Conservation (phyloP, 2,329 filamentous ascomycete genomes). For the Aspergillus quadrilineatus region DNA sequence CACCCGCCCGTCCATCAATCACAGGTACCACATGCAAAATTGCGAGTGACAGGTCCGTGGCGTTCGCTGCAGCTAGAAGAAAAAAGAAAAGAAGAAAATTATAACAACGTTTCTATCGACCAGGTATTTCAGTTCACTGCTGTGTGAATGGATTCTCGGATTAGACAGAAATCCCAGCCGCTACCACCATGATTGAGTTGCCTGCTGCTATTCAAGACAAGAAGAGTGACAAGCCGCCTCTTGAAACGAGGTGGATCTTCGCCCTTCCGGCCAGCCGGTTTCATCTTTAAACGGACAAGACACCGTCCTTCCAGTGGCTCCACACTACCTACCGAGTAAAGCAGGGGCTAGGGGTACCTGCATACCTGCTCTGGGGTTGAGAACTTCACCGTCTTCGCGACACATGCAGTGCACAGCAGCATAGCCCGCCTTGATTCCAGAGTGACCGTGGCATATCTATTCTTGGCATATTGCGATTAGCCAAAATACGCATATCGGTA, state of each 20-base stretch:
- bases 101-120: not conserved
- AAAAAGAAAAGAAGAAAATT: too few species aligned
- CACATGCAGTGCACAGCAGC: not conserved
- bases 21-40: not conserved
- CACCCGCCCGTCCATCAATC: not conserved
- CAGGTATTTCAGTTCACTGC: not conserved
- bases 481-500: too few species aligned
- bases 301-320: conserved; percentile 2
- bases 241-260: conserved; percentile 14
- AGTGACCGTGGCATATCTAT: not conserved
- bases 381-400: not conserved
- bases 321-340: not conserved
- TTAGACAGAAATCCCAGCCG: not conserved
- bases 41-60: not conserved
- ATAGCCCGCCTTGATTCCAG: not conserved
- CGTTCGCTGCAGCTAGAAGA: not conserved
- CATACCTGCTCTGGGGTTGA: not conserved
- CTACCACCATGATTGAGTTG: not conserved
- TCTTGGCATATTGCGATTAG: not conserved
- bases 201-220: not conserved
- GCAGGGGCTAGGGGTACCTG: not conserved
- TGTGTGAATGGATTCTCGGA: not conserved
- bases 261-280: conserved; percentile 22
- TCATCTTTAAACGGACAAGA: conserved; percentile 20
- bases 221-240: conserved; percentile 3